Conservation (phyloP, 768 basidiomycete species). For the Phylloporus sp. region DNA sequence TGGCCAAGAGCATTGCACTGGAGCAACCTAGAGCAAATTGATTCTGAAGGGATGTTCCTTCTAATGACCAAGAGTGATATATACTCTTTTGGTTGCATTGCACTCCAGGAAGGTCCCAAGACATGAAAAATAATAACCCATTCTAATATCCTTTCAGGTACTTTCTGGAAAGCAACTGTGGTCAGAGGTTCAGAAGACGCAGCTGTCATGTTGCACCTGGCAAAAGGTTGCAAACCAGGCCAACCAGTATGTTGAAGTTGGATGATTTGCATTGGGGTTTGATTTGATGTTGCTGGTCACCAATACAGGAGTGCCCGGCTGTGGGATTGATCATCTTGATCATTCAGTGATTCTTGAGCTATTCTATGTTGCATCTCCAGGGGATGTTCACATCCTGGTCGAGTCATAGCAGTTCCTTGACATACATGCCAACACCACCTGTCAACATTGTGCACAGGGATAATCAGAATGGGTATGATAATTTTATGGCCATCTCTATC, state of each 20-base stretch:
- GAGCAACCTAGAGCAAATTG: conserved; percentile 17
- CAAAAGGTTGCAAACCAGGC: background rate
- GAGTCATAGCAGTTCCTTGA: too few species aligned
- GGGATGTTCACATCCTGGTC: too few species aligned
- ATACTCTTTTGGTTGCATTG: conserved; percentile 27
- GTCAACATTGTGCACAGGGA: too few species aligned
- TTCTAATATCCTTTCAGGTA: background rate
- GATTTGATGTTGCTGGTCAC: background rate
- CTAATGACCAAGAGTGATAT: conserved; percentile 10
- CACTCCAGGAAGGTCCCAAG: conserved; percentile 30
- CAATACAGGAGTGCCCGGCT: background rate
- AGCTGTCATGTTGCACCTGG: background rate
- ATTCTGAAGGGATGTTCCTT: conserved; percentile 8
- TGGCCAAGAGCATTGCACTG: background rate
- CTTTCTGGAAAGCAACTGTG: too few species aligned
- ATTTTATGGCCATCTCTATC: too few species aligned
- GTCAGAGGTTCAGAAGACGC: too few species aligned
- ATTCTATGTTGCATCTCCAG: too few species aligned
- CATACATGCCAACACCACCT: too few species aligned
- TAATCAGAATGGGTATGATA: too few species aligned
- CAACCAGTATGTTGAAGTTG: background rate
- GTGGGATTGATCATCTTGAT: too few species aligned
- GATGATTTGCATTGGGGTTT: background rate
- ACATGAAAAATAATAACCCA: too few species aligned
- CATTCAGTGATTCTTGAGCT: too few species aligned